Evolutionary conservation across 208 protist species (phyloP).

Genomic region (Leishmania braziliensis): DNA sequence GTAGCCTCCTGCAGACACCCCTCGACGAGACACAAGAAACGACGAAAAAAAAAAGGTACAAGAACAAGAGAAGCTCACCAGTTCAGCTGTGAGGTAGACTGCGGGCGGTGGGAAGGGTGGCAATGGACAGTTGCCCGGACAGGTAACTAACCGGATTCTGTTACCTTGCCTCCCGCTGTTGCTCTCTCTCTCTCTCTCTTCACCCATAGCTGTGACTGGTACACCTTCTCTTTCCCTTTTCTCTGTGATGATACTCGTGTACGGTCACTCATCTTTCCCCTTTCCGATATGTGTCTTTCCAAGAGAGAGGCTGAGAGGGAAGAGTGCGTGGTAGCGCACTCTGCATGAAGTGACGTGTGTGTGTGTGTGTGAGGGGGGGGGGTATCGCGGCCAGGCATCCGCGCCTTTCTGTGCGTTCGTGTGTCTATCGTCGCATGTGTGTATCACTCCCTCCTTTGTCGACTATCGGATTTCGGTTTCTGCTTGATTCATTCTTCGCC

Average conservation of each 20-base stretch:
- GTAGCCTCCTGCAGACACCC: not conserved
- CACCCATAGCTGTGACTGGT: not conserved
- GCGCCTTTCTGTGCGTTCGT: not conserved
- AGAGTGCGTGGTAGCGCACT: not conserved
- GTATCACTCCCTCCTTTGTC: not conserved
- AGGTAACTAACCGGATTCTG: conserved; percentile 30
- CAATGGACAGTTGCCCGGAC: not conserved
- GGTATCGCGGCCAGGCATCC: not conserved
- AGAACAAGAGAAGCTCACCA: too few relatives aligned
- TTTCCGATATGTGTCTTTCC: not conserved
- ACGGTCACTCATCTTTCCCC: conserved; percentile 3
- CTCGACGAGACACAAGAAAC: not conserved
- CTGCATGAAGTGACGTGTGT: not conserved
- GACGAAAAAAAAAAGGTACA: not conserved
- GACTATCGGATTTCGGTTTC: not conserved
- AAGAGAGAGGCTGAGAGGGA: not conserved
- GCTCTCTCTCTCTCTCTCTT: not conserved
- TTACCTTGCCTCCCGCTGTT: not conserved
- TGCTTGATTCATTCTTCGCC: not conserved
- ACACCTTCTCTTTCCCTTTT: not conserved
- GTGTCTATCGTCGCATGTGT: not conserved
- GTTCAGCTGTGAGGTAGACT: not conserved
- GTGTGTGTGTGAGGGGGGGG: not conserved
- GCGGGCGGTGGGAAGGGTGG: not conserved
- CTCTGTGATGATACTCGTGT: not conserved